Evolutionary conservation across 2,329 filamentous ascomycete species (phyloP), one percentile per base, ranked within the genome.

Genomic region (Cladosporium sphaerospermum): DNA sequence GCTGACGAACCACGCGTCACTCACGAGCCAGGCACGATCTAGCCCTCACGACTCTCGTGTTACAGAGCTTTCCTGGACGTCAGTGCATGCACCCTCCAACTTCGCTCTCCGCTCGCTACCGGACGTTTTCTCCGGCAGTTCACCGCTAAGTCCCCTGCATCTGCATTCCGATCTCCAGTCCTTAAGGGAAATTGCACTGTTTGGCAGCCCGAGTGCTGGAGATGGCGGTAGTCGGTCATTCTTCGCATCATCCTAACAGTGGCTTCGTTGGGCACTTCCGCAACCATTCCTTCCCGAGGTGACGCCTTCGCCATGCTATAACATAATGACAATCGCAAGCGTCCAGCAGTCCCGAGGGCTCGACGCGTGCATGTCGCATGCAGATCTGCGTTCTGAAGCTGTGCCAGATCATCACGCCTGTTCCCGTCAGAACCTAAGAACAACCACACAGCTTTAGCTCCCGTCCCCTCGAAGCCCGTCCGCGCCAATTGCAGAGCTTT

Each of bases 371-470:
- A 37, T 18, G 47, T 14, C 31, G 39, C 47, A 51, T 43, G 47
- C 32, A 51, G 47, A 51, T 51, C 47, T 51, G 47, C 47, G 47
- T 51, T 51, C 47, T 31, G 39, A 51, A 51, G 47, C 47, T 32
- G 39, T 51, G 47, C 47, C 47, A 51, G 47, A 51, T 51, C 47
- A 51, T 43, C 39, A 51, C 47, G 47, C 47, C 47, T 32, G 43
- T 40, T 39, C 39, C 39, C 43, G 47, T 34, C 19, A 43, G 47
- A 31, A 51, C 34, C 47, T 51, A 43, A 51, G 39, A 16, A 42
- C 47, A 33, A 50, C 47, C 47, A 50, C 34, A 33, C 47, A 51
- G 16, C 40, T 32, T 44, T 51, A 42, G 45, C 39, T 44, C 28
- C 34, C n/a, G 43, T 14, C 32, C n/a, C 40, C 32, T 36, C 45